Base-by-base conservation (phyloP, 768 basidiomycete species). In the Sporobolomyces pararoseus region DNA sequence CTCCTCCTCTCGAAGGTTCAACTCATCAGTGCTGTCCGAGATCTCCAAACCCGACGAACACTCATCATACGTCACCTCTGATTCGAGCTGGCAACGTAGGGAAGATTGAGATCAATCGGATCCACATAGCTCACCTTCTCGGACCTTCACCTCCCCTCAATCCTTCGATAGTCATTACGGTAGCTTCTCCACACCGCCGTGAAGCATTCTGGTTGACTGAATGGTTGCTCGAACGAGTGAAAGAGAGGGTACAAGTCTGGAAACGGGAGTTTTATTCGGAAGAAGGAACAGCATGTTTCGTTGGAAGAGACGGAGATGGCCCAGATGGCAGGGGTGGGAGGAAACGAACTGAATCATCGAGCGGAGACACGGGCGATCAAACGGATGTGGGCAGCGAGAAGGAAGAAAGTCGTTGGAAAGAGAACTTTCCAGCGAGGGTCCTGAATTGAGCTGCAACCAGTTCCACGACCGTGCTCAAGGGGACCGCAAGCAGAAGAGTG, bases 181-280 rank as follows among this genome's bases (percentile, higher is more conserved):
- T 91, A 6, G 88, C 89, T 4, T 87, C 88, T 16, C 88, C 90
- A 10, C 91, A 92, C 79, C 84, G 91, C 37, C 87, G 86, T 74
- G 89, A 90, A 77, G 87, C 89, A 10, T 91, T 92, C 77, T 79
- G 82, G 60, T 87, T 86, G 23, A 90, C 89, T 78, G 90, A 92
- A 79, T 85, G 82, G 75, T 86, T 93, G 67, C 82, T 95, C n/a
- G 92, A 95, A 78, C 84, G 87, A 66, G 87, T 94, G 65, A 95
- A 95, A 81, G 80, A 80, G 69, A 87, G 85, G 76, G 90, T 84
- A 49, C 91, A 90, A 79, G 88, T 94, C 72, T 95, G 92, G 92
- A 94, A 95, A 81, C 81, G 89, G 75, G 92, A 94, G 77, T 89
- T 85, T 76, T 94, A 93, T 75, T 35, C 25, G 6, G 35, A 29